Percentiles rank a stretch among this genome's conserved stretches.
phyloP scores from a whole-genome alignment of 169 alveolate species.

The Cystoisospora suis region DNA sequence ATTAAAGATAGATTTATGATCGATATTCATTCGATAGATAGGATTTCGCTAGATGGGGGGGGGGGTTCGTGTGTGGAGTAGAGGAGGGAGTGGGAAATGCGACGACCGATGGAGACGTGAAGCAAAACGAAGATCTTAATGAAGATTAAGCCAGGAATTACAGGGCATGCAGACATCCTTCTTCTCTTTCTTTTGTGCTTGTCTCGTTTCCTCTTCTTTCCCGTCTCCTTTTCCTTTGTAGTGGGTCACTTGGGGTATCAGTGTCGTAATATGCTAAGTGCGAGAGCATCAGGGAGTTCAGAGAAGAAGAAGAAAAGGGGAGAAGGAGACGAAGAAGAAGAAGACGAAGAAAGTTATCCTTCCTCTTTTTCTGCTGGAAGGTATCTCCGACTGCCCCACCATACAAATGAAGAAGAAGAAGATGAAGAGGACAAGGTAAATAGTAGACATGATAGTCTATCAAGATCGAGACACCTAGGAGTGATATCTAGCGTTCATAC shows the following conservation, averaged over 20 bases:
- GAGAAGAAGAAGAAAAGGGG: background rate
- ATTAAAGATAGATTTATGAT: background rate
- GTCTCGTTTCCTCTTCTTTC: background rate
- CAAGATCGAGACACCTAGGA: background rate
- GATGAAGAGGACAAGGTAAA: constrained; percentile 30
- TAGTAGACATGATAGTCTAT: background rate
- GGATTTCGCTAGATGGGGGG: background rate
- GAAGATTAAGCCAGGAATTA: too few species aligned
- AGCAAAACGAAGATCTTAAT: too few species aligned
- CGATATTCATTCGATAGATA: background rate
- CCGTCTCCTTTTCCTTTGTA: background rate
- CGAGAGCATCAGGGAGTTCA: background rate
- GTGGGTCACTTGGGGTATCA: constrained; percentile 29
- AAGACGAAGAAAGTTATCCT: constrained; percentile 8
- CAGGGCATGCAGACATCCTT: background rate
- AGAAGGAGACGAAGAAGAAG: background rate
- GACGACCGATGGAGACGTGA: too few species aligned
- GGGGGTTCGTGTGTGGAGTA: background rate
- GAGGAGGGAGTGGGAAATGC: background rate
- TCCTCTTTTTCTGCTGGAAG: too few species aligned
- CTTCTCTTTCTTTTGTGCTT: background rate
- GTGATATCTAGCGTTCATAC: background rate
- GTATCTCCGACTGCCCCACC: too few species aligned
- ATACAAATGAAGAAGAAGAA: background rate
- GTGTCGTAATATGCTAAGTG: constrained; percentile 21